These are phyloP conservation scores for Trichoderma simmonsii DNA, from an alignment of 2,329 filamentous ascomycete species.

Conservation along the genomic window DNA sequence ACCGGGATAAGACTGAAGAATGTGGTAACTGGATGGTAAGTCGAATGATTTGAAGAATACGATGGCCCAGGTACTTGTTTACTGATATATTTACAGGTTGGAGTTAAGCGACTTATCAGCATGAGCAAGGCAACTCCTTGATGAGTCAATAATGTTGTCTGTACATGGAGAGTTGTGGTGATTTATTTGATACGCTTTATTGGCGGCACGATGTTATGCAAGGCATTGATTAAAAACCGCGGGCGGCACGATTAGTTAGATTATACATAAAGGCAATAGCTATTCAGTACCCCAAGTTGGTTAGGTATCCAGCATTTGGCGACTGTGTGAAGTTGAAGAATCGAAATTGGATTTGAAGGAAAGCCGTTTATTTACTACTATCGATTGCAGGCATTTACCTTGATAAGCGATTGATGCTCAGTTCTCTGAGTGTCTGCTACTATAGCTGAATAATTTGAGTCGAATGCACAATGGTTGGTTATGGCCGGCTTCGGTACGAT, in stretches of 20 bases:
- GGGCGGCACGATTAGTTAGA: constrained; percentile 24
- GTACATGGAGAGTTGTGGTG: constrained; percentile 20
- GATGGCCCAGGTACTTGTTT: not conserved
- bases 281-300: not conserved
- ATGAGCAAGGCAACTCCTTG: constrained; percentile 75
- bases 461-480: not conserved
- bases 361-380: not conserved
- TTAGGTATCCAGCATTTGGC: not conserved
- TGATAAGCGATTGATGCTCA: not conserved
- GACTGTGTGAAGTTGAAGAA: not conserved
- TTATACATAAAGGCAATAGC: constrained; percentile 19
- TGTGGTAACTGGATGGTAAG: constrained; percentile 86
- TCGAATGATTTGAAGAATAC: constrained; percentile 20
- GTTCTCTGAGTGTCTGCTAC: not conserved
- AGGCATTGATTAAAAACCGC: constrained; percentile 21
- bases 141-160: constrained; percentile 18
- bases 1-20: constrained; percentile 73
- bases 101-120: constrained; percentile 71
- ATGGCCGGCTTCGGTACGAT: too few species aligned
- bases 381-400: not conserved
- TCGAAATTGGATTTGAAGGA: not conserved
- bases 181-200: constrained; percentile 18
- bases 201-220: constrained; percentile 25
- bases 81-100: constrained; percentile 56
- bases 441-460: not conserved